Percentiles rank a stretch among this genome's conserved stretches.
These are phyloP conservation scores for Lachancea sp. DNA, from an alignment of 805 yeast genomes.

Conservation along the genomic window DNA sequence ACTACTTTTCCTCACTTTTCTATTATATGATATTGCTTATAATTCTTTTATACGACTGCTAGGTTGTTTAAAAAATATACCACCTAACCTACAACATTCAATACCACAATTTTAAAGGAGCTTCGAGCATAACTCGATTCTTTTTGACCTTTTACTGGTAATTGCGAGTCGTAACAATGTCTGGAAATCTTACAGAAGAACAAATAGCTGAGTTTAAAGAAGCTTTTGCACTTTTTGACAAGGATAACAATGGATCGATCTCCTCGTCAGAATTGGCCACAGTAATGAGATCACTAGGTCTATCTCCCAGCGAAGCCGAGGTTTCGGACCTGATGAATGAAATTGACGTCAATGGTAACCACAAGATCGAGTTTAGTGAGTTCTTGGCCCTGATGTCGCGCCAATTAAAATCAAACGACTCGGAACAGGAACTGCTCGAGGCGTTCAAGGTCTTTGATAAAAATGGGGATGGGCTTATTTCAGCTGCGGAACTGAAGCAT, in stretches of 20 bases:
- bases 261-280: constrained; percentile 94
- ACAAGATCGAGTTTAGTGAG: constrained; percentile 76
- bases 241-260: constrained; percentile 94
- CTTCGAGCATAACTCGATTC: background rate
- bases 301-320: constrained; percentile 93
- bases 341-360: constrained; percentile 93
- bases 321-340: constrained; percentile 95
- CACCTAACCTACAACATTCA: no score
- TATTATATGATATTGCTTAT: no score
- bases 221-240: constrained; percentile 95
- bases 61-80: no score
- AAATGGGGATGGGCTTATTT: constrained; percentile 94
- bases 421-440: constrained; percentile 94
- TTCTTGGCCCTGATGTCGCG: constrained; percentile 82
- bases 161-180: constrained; percentile 16
- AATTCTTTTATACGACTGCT: no score
- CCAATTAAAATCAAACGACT: constrained; percentile 93
- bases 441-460: constrained; percentile 97
- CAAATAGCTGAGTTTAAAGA: constrained; percentile 96
- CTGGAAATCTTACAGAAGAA: constrained; percentile 75
- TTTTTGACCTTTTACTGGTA: background rate
- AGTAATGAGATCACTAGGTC: constrained; percentile 98
- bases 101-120: no score
- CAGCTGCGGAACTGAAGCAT: constrained; percentile 93
- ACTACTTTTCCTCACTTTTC: no score